Conservation (phyloP, 768 basidiomycete genomes). For the Mycena indigotica region DNA sequence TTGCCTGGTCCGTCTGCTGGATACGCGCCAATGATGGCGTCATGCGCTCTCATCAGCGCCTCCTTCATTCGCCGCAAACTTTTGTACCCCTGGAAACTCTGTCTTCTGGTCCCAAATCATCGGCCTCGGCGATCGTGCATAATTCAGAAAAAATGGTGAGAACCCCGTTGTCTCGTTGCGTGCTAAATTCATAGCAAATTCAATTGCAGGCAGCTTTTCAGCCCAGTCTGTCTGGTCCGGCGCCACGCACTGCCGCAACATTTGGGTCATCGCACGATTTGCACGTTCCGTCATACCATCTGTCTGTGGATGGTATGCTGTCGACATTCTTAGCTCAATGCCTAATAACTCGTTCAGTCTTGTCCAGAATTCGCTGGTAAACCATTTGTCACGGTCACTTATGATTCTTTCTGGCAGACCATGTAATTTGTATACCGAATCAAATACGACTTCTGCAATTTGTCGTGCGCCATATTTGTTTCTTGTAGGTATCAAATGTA, state of each 20-base stretch:
- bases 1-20: no score
- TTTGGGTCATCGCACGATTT: constrained; percentile 41
- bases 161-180: constrained; percentile 34
- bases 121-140: no score
- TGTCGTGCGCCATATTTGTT: constrained; percentile 31
- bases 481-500: constrained; percentile 43
- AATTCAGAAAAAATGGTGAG: constrained; percentile 43
- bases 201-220: constrained; percentile 39
- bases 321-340: constrained; percentile 27
- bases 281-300: constrained; percentile 40
- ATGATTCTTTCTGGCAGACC: constrained; percentile 37
- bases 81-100: no score
- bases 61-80: no score
- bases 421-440: constrained; percentile 37
- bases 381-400: constrained; percentile 35
- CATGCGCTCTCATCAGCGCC: no score
- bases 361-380: constrained; percentile 36
- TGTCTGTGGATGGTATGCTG: constrained; percentile 48
- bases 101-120: no score
- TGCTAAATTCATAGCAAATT: constrained; percentile 45
- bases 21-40: no score
- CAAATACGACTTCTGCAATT: constrained; percentile 38
- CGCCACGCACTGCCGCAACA: constrained; percentile 36
- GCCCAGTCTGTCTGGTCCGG: constrained; percentile 49
- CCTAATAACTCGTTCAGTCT: constrained; percentile 24